Conservation (phyloP, 2,329 filamentous ascomycete genomes). For the Mariannaea sp. region DNA sequence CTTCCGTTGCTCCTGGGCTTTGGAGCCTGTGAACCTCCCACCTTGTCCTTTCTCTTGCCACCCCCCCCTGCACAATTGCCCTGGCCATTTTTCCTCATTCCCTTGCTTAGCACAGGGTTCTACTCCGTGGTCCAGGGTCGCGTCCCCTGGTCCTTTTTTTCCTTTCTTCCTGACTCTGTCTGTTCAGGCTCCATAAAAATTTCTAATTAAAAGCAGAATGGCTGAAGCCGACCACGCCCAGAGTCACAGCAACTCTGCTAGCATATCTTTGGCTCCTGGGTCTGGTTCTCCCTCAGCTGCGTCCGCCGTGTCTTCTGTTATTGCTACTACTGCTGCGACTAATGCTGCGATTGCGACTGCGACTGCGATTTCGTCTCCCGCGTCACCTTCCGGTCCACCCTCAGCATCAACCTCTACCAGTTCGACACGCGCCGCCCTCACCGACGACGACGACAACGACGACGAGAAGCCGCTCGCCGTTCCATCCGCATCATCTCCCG, state of each 20-base stretch:
- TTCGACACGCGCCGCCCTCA: constrained; percentile 20
- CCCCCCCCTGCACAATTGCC: constrained; percentile 36
- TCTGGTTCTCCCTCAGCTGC: constrained; percentile 36
- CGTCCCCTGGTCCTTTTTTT: constrained; percentile 35
- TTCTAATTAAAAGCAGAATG: constrained; percentile 45
- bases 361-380: constrained; percentile 21
- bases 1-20: constrained; percentile 31
- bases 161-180: constrained; percentile 39
- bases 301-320: constrained; percentile 21
- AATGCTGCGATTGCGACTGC: constrained; percentile 19
- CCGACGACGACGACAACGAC: constrained; percentile 23
- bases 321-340: constrained; percentile 29
- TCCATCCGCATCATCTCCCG: not conserved
- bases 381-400: constrained; percentile 27
- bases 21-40: constrained; percentile 23
- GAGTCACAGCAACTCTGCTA: constrained; percentile 39
- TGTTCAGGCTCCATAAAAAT: constrained; percentile 45
- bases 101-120: constrained; percentile 36
- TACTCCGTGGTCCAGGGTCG: constrained; percentile 40
- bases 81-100: constrained; percentile 35
- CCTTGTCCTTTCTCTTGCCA: constrained; percentile 27
- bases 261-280: constrained; percentile 34
- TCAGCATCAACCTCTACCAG: constrained; percentile 24
- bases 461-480: constrained; percentile 21
- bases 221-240: constrained; percentile 41